Percentiles rank a stretch among this genome's conserved stretches.
Evolutionary conservation across 2,329 filamentous ascomycete species (phyloP).

Genomic region (Colletotrichum tamarilloi): DNA sequence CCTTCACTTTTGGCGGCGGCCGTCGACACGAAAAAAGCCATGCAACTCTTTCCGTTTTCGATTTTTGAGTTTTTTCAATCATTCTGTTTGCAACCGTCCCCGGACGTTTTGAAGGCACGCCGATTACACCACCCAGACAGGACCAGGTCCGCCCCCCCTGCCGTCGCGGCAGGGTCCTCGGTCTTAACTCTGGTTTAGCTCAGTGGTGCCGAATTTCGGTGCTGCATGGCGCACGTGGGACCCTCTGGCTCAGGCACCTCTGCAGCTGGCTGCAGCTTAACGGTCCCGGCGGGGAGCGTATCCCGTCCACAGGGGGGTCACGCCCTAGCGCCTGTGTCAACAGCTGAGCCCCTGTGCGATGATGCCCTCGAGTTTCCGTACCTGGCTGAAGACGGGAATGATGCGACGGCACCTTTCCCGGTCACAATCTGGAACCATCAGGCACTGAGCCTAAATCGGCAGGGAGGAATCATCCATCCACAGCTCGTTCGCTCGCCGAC

Average conservation of each 20-base stretch:
- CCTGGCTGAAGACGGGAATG: constrained; percentile 3
- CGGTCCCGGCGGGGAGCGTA: constrained; percentile 18
- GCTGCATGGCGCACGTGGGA: constrained; percentile 35
- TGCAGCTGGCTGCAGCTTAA: constrained; percentile 31
- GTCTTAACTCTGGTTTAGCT: constrained; percentile 17
- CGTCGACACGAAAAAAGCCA: not conserved
- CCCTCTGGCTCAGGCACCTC: constrained; percentile 29
- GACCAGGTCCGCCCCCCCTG: constrained; percentile 21
- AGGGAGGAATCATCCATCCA: constrained; percentile 1
- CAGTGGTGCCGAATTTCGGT: constrained; percentile 30
- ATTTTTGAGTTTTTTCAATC: constrained; percentile 25
- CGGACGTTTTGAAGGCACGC: constrained; percentile 25
- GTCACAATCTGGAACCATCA: constrained; percentile 9
- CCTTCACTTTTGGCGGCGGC: constrained; percentile 21
- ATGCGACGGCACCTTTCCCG: not conserved
- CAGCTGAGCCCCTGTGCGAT: constrained; percentile 19
- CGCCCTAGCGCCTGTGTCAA: constrained; percentile 16
- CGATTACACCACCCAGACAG: not conserved
- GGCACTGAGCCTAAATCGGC: constrained; percentile 4
- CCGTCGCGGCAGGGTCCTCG: constrained; percentile 16
- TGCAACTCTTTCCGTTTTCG: constrained; percentile 32
- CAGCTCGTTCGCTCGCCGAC: not conserved
- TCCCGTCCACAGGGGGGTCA: constrained; percentile 13
- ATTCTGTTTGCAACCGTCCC: constrained; percentile 31
- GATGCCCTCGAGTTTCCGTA: constrained; percentile 22